Base-by-base conservation (phyloP, 2,329 filamentous ascomycete genomes). In the Pyricularia pennisetigena region DNA sequence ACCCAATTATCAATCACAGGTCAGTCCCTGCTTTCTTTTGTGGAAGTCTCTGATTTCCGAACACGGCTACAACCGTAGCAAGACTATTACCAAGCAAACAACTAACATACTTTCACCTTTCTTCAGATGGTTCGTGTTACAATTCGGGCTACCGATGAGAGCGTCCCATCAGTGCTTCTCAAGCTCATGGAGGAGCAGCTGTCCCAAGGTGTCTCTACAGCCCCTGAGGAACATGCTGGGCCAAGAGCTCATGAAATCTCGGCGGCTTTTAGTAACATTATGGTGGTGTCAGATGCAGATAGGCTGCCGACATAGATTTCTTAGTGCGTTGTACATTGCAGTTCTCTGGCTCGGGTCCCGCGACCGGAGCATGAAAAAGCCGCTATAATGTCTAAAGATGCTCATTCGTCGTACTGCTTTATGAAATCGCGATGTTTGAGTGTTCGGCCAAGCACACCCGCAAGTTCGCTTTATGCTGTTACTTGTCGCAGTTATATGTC, bases 111-210 rank as follows among this genome's bases (percentile, higher is more conserved):
- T 16, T 64, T 28, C 4, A n/a, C 20, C 4, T 4, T 32, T 70
- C 8, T 72, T 41, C 14, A 97, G 95, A 97, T 97, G 93, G 91
- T 96, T 74, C 94, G 95, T 67, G 83, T 98, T 70, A 99, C 95
- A 0, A 90, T 99, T 73, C 87, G 95, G 71, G 95, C 94, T 6
- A 99, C 95, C 0, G 94, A 98, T 74, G 95, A 98, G 75, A 86
- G 84, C 35, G 92, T 99, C 0, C 93, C 95, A 8, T 85, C 87
- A 1, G 84, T 94, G 24, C 77, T 99, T 68, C 82, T 95, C 74
- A 94, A 92, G 78, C 81, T 91, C 69, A 97, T 99, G 93, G 91
- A 96, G 75, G 91, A 94, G 71, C 86, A 90, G 70, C 82, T 98
- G 65, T 84, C 90, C 8, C 76, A 78, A 8, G 88, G 88, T 5